phyloP scores from a whole-genome alignment of 2,329 filamentous ascomycete genomes.

The Fusarium devonianum region DNA sequence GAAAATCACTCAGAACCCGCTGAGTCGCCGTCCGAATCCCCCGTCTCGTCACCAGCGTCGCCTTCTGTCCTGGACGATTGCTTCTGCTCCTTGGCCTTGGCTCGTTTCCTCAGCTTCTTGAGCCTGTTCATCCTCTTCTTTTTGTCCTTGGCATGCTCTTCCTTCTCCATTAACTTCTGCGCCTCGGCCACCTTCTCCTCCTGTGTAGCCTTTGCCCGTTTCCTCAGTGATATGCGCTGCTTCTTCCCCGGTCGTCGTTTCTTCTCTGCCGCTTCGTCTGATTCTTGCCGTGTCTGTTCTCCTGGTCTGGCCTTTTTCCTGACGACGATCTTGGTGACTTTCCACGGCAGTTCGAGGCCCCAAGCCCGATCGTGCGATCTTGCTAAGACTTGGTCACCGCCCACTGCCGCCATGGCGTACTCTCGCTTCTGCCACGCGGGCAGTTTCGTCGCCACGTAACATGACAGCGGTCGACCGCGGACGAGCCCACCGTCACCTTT shows the following conservation, averaged over 20 bases:
- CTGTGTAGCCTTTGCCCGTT: slow-evolving; percentile 52
- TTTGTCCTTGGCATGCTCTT: slow-evolving; percentile 65
- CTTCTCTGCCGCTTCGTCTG: slow-evolving; percentile 37
- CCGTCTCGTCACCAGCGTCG: slow-evolving; percentile 32
- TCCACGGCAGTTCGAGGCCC: slow-evolving; percentile 69
- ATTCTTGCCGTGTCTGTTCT: slow-evolving; percentile 25
- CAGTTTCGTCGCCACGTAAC: slow-evolving; percentile 56
- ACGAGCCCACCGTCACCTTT: slow-evolving; percentile 48
- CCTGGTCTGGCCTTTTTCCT: slow-evolving; percentile 39
- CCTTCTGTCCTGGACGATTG: slow-evolving; percentile 37
- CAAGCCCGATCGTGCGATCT: slow-evolving; percentile 56
- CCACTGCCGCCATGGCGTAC: slow-evolving; percentile 58
- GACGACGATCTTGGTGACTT: slow-evolving; percentile 56
- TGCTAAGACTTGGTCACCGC: slow-evolving; percentile 57
- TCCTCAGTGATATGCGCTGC: slow-evolving; percentile 59
- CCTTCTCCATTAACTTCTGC: slow-evolving; percentile 56
- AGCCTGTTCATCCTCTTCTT: slow-evolving; percentile 67
- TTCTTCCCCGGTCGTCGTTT: slow-evolving; percentile 65
- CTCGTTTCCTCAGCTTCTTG: slow-evolving; percentile 65
- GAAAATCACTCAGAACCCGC: slow-evolving; percentile 22
- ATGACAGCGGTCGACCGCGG: slow-evolving; percentile 51
- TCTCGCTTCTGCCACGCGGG: slow-evolving; percentile 47
- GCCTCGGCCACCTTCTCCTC: slow-evolving; percentile 50
- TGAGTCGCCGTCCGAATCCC: slow-evolving; percentile 20
- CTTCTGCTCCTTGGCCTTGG: slow-evolving; percentile 65